phyloP scores from a whole-genome alignment of 1,139 yeast species.

The Pichia sp. region DNA sequence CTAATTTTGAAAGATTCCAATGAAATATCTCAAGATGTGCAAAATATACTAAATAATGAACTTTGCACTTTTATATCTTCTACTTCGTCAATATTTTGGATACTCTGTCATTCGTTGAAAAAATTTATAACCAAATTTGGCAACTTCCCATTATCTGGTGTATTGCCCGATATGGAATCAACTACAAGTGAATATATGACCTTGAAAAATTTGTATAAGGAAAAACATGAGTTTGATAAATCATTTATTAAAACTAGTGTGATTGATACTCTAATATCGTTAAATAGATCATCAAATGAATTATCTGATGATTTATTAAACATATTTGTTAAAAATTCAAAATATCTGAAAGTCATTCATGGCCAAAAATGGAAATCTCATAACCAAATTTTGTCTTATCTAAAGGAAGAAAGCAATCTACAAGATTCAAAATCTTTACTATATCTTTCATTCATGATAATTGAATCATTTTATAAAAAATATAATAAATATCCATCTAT shows the following conservation, averaged over 20 bases:
- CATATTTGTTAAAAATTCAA: slow-evolving; percentile 55
- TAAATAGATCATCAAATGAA: slow-evolving; percentile 25
- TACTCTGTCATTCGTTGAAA: slow-evolving; percentile 49
- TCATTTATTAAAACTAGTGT: slow-evolving; percentile 33
- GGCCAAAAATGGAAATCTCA: slow-evolving; percentile 20
- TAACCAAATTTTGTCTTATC: slow-evolving; percentile 3
- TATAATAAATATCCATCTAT: slow-evolving; percentile 15
- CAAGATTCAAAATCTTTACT: slow-evolving; percentile 9
- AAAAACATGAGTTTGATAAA: slow-evolving; percentile 51
- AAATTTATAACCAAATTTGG: slow-evolving; percentile 39
- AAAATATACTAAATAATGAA: slow-evolving; percentile 31
- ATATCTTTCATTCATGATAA: slow-evolving; percentile 25
- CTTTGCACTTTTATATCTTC: not conserved
- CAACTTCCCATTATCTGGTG: slow-evolving; percentile 65
- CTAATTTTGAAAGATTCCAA: slow-evolving; percentile 36
- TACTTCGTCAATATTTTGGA: slow-evolving; percentile 46
- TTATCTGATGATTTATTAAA: slow-evolving; percentile 37
- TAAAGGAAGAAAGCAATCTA: not conserved
- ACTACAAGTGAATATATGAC: slow-evolving; percentile 56
- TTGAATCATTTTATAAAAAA: slow-evolving; percentile 17
- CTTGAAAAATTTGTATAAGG: slow-evolving; percentile 52
- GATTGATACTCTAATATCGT: slow-evolving; percentile 22
- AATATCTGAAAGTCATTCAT: slow-evolving; percentile 33
- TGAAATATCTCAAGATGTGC: slow-evolving; percentile 26
- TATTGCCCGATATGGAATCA: slow-evolving; percentile 85